phyloP scores from a whole-genome alignment of 129 eudicot genomes.

The Helianthus tuberosus region DNA sequence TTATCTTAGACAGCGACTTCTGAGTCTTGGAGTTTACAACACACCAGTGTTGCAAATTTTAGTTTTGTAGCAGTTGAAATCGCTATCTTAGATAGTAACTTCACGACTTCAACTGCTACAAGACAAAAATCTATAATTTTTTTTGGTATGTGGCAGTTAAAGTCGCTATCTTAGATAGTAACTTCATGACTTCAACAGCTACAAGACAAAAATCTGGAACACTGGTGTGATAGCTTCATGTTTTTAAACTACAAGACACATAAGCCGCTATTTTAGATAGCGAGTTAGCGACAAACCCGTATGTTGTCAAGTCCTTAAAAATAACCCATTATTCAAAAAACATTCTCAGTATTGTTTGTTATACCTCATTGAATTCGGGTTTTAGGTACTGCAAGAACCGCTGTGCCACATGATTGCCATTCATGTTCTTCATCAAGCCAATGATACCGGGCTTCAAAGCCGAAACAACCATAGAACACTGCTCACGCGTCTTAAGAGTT shows the following conservation, averaged over 20 bases:
- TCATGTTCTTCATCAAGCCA: conserved; percentile 58
- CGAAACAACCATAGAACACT: conserved; percentile 48
- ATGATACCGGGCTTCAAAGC: conserved; percentile 60
- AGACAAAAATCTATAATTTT: background rate
- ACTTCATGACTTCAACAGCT: background rate
- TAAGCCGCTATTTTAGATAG: background rate
- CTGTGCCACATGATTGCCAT: conserved; percentile 72
- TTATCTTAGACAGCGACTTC: background rate
- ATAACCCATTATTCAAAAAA: background rate
- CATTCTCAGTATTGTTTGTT: background rate
- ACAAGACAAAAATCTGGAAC: background rate
- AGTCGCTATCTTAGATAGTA: background rate
- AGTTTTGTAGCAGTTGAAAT: background rate
- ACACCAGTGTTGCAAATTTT: background rate
- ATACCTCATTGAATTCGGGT: conserved; percentile 52
- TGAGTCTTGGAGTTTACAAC: background rate
- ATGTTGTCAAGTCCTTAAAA: background rate
- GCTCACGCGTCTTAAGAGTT: conserved; percentile 57
- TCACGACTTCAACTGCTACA: background rate
- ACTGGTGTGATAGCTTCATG: background rate
- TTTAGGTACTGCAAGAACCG: conserved; percentile 54
- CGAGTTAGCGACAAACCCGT: background rate
- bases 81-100: background rate
- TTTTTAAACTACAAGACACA: background rate
- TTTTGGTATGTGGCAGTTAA: background rate